phyloP scores from a whole-genome alignment of 345 rosid genomes.

The Eucalyptus sp. region DNA sequence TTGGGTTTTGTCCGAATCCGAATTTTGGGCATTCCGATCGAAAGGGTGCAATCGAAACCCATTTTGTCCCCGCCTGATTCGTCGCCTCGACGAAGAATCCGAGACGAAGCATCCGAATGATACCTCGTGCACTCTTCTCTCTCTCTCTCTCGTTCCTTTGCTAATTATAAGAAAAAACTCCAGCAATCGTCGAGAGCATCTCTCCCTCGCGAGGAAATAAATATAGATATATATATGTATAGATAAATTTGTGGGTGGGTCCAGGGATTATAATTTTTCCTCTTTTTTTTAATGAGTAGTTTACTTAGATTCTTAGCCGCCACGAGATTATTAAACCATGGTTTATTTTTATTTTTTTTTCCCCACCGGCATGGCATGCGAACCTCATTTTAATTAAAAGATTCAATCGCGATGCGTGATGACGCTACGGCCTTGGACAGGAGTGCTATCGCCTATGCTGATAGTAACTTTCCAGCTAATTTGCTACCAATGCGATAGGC shows the following conservation, averaged over 20 bases:
- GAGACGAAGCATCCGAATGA: background rate
- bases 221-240: too few relatives aligned
- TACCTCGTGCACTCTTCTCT: background rate
- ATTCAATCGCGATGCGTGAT: background rate
- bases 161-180: background rate
- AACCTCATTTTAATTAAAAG: background rate
- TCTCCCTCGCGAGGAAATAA: rapidly evolving
- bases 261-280: background rate
- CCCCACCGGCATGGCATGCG: background rate
- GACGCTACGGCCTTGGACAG: background rate
- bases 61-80: background rate
- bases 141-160: background rate
- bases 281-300: rapidly evolving
- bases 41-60: background rate
- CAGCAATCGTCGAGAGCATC: background rate
- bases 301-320: background rate
- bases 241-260: background rate
- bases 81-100: background rate
- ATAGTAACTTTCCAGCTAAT: background rate
- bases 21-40: background rate
- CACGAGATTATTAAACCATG: background rate
- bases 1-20: background rate
- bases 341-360: too few relatives aligned
- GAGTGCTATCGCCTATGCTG: background rate
- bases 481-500: background rate